Base-by-base conservation (phyloP, 2,329 filamentous ascomycete species). In the Emergomyces orientalis region DNA sequence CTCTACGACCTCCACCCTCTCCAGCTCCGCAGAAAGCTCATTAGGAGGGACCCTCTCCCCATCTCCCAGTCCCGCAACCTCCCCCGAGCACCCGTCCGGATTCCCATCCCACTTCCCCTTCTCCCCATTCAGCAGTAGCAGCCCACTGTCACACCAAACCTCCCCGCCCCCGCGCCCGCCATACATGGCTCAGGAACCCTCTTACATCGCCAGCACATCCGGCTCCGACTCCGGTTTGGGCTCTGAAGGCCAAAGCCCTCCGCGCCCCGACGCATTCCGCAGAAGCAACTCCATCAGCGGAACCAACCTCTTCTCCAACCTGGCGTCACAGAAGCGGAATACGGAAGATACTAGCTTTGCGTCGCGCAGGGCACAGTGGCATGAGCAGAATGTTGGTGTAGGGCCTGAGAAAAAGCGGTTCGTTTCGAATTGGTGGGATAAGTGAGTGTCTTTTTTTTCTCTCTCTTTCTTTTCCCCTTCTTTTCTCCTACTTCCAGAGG, bases 261-360 rank as follows among this genome's bases (percentile, higher is more conserved):
- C 9, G 6, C 37, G 56, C 22, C 39, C 56, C 34, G 6, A 17
- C 9, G 9, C 30, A 7, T 51, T 54, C 51, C 59, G 59, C 13
- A 27, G 43, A 60, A 51, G 59, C 34, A 57, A 59, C 17, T 57
- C 56, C 22, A 54, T 43, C n/a, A 52, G 54, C 39, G 62, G 64
- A 19, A 47, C 49, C 7, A 45, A 41, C 54, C 56, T 22, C 60
- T 22, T 77, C 76, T 66, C 66, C 72, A 2, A 74, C 75, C 37
- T 70, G 81, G 64, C 74, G 5, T 73, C 71, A 34, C 78, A 79
- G 69, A 81, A 81, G 66, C 74, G 79, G 13, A 75, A 75, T 47
- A 73, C 70, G 1, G 63, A 61, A 11, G 77, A 80, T 66, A 70
- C 73, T 0, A 66, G 67, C 1, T 68, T 75, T 49, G 66, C 69